These are phyloP conservation scores for Rhododendron molle DNA, from an alignment of 148 eudicot species.

Conservation along the genomic window DNA sequence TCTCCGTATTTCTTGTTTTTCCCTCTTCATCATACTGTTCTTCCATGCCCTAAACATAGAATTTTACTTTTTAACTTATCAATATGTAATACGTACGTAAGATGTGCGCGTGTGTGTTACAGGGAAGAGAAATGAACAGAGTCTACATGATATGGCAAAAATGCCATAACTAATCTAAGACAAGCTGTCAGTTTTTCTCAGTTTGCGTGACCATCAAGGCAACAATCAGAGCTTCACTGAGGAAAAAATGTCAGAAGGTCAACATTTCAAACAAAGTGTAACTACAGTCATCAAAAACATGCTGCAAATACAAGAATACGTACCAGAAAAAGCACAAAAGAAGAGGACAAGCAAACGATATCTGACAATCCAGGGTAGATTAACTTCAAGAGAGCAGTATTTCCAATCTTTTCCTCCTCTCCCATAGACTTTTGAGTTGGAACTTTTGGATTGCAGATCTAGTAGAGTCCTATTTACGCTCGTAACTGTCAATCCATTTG, in stretches of 20 bases:
- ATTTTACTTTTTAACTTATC: neutral
- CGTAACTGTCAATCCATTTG: conserved; percentile 40
- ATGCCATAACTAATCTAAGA: neutral
- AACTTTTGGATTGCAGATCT: conserved; percentile 33
- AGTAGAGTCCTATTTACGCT: conserved; percentile 38
- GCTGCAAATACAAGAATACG: conserved; percentile 3
- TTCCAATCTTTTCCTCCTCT: conserved; percentile 18
- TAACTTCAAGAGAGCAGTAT: conserved; percentile 57
- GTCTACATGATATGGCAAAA: neutral
- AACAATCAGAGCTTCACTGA: neutral
- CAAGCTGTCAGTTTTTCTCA: neutral
- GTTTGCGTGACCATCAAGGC: neutral
- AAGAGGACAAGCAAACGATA: conserved; percentile 45
- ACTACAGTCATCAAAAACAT: neutral
- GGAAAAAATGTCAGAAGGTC: neutral
- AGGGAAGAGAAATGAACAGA: neutral
- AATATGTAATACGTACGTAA: neutral
- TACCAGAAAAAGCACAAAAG: conserved; percentile 40
- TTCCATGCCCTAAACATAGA: neutral
- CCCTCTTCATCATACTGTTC: neutral
- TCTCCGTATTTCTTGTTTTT: neutral
- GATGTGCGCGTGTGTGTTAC: neutral
- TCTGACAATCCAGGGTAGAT: conserved; percentile 52
- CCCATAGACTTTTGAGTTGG: conserved; percentile 10
- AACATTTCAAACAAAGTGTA: neutral